phyloP scores from a whole-genome alignment of 805 yeast species.

The Suhomyces faveliae region DNA sequence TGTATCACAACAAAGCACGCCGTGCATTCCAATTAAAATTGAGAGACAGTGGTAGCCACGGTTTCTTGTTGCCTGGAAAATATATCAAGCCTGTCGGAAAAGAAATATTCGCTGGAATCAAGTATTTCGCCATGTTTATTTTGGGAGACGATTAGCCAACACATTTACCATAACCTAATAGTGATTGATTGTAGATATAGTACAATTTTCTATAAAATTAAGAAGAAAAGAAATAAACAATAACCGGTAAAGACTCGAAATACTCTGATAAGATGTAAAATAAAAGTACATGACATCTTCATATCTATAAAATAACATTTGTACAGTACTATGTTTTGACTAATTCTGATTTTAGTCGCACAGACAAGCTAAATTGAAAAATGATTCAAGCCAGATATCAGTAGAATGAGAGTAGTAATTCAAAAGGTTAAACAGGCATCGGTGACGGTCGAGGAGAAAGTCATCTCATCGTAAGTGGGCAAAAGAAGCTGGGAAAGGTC shows the following conservation, averaged over 20 bases:
- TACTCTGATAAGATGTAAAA: too few species aligned
- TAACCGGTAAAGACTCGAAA: too few species aligned
- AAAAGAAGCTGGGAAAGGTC: background rate
- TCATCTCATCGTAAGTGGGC: slow-evolving; percentile 57
- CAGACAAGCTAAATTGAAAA: background rate
- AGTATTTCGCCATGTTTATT: slow-evolving; percentile 53
- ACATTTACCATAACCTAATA: background rate
- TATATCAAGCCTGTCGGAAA: slow-evolving; percentile 73
- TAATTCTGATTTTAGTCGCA: background rate
- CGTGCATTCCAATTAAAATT: slow-evolving; percentile 85
- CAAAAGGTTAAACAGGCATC: slow-evolving; percentile 89
- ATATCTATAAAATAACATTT: background rate
- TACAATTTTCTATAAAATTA: background rate
- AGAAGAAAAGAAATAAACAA: too few species aligned
- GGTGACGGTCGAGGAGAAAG: slow-evolving; percentile 71
- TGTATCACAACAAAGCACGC: slow-evolving; percentile 77
- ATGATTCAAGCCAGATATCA: background rate
- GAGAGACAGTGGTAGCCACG: slow-evolving; percentile 80
- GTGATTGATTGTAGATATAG: background rate
- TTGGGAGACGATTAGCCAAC: slow-evolving; percentile 6
- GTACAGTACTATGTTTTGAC: background rate
- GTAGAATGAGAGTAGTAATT: slow-evolving; percentile 77
- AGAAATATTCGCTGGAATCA: slow-evolving; percentile 67
- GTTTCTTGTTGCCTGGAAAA: slow-evolving; percentile 72
- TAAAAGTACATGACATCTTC: too few species aligned